Evolutionary conservation across 768 basidiomycete genomes (phyloP), one percentile per base, ranked within the genome.

Genomic region (Suillus sp.): DNA sequence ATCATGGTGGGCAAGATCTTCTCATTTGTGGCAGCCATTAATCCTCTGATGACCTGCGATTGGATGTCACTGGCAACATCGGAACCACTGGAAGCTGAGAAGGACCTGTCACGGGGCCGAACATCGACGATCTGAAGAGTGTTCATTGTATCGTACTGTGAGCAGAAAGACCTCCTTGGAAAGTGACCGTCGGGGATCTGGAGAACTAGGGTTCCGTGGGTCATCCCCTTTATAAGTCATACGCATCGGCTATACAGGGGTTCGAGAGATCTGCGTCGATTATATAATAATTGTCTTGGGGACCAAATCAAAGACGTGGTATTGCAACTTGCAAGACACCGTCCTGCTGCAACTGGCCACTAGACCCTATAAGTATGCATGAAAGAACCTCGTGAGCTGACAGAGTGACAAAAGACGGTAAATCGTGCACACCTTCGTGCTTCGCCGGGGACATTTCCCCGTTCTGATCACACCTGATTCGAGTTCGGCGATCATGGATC

Each of bases 1-100:
- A 95, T 81, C 74, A 93, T 78, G 0, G 93, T 95, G 8, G 95
- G 94, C 25, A 97, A 75, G 32, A 81, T 78, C 73, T 88, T 90
- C 66, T 84, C 74, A 55, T 85, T 84, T 1, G 68, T 64, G 2
- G 87, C 84, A 27, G 79, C 82, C 59, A 74, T 75, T 9, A 93
- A 82, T 20, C 91, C 90, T 30, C 75, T 74, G 47, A 83, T 59
- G 55, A 93, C 80, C 51, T 86, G 73, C 50, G 79, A 70, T 22
- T 76, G 69, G 55, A 86, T 73, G 70, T 81, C 80, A 51, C 30
- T 51, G 27, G 27, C 25, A 45, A 68, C 60, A n/a, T 71, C 63
- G 34, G 74, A 65, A 22, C 71, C 74, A 64, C 74, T 72, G 30
- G 73, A 69, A 10, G 74, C 76, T 30, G 10, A 18, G 2, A 22